Evolutionary conservation across 1,139 yeast genomes (phyloP), one percentile per base, ranked within the genome.

Genomic region (Sugiyamaella paludigena): DNA sequence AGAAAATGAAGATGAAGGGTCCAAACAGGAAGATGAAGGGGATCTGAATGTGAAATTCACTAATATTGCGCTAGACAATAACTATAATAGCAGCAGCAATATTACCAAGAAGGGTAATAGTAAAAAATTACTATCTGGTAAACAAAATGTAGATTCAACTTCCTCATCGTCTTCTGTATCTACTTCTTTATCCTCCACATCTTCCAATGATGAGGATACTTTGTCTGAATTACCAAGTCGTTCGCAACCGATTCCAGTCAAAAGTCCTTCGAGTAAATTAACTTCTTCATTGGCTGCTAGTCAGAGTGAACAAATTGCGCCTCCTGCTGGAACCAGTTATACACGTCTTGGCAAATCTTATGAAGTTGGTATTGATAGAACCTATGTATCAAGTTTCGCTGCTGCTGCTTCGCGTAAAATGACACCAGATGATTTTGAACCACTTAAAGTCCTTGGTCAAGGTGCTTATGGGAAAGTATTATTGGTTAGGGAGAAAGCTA

Each of bases 381-480:
- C 64, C 29, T 70, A 66, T 47, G 61, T 68, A 28, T 64, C 70
- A 13, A 61, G 65, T 38, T 57, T 54, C 44, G 61, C 64, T 8
- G 52, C 47, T 13, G 48, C 51, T 24, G 43, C 36, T 2, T 39
- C 39, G 33, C 40, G 52, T 28, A 56, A 70, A 62, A 55, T 66
- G 55, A 55, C 50, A 7, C 73, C 80, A 1, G 59, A 73, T 1
- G 96, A 89, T 64, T 89, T 89, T 60, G 83, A 79, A 55, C 86
- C 87, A 1, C 69, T 89, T 9, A 84, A 82, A 65, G 94, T 88
- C 0, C 72, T 89, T n/a, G 97, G 97, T 0, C 80, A 83, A 55
- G 97, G 97, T 2, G 89, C 96, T 11, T 89, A 87, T 60, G 97
- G 98, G 5, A 88, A 87, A 64, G 98, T 89, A 1, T 64, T 87